phyloP scores from a whole-genome alignment of 768 basidiomycete species.

The Clitopilus passeckerianus region DNA sequence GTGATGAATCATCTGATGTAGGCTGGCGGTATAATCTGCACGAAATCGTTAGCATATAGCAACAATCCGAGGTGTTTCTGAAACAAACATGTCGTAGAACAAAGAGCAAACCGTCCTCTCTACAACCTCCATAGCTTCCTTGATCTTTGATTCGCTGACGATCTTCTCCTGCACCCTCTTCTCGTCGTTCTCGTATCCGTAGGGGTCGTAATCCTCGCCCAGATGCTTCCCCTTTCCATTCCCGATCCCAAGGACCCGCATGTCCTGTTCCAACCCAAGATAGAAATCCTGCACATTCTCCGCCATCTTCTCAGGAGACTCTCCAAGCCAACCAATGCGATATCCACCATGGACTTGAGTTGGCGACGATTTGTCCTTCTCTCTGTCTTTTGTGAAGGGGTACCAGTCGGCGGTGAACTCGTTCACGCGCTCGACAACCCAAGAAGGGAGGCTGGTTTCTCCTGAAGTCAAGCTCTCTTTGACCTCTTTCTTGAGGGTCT shows the following conservation, averaged over 20 bases:
- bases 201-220: neutral
- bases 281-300: conserved; percentile 72
- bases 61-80: conserved; percentile 11
- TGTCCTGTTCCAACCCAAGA: conserved; percentile 55
- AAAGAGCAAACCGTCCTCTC: conserved; percentile 67
- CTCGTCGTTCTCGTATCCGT: conserved; percentile 22
- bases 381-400: conserved; percentile 45
- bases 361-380: conserved; percentile 11
- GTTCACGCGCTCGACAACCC: conserved; percentile 57
- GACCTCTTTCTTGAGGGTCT: conserved; percentile 50
- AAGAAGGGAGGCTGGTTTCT: conserved; percentile 35
- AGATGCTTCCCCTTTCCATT: conserved; percentile 14
- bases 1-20: conserved; percentile 65
- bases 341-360: conserved; percentile 16
- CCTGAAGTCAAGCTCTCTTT: conserved; percentile 31
- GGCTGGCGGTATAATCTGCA: conserved; percentile 72
- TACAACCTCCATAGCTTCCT: conserved; percentile 63
- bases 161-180: conserved; percentile 25
- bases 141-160: conserved; percentile 41
- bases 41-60: neutral
- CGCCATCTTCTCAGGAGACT: conserved; percentile 46
- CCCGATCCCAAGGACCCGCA: conserved; percentile 38
- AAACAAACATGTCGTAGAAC: conserved; percentile 75
- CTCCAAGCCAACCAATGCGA: conserved; percentile 37
- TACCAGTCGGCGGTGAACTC: conserved; percentile 50